Conservation (phyloP, 352 stramenopile species). For the Globisporangium ultimum region DNA sequence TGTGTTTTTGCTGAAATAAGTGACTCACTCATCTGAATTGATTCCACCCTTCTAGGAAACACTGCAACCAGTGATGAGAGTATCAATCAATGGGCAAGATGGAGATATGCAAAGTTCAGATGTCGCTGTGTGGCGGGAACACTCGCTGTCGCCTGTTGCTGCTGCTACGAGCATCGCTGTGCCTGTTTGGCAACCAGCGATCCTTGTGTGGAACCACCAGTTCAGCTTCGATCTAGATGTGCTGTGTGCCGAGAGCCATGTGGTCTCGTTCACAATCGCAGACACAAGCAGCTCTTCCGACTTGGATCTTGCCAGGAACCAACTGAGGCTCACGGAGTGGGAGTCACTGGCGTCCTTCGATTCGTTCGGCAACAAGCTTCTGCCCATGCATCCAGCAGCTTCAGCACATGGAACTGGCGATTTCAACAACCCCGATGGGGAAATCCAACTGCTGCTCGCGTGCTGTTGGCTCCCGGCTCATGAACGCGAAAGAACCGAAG, state of each 20-base stretch:
- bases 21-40: background rate
- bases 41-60: background rate
- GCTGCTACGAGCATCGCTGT: background rate
- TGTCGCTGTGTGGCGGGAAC: background rate
- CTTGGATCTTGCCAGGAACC: background rate
- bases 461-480: background rate
- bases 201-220: constrained; percentile 12
- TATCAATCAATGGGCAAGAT: background rate
- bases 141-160: background rate
- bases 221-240: constrained; percentile 6
- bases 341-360: background rate
- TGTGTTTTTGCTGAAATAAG: background rate
- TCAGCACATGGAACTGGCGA: too few relatives aligned
- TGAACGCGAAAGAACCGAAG: background rate
- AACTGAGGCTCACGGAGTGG: background rate
- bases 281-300: background rate
- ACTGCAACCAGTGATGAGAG: background rate
- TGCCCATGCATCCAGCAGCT: too few relatives aligned
- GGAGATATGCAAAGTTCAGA: background rate
- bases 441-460: background rate
- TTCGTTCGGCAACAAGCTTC: too few relatives aligned
- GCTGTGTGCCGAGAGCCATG: background rate
- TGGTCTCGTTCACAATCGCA: background rate
- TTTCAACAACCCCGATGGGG: too few relatives aligned
- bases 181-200: background rate